phyloP scores from a whole-genome alignment of 1,284 basidiomycete species.

The Fomitopsis schrenkii region DNA sequence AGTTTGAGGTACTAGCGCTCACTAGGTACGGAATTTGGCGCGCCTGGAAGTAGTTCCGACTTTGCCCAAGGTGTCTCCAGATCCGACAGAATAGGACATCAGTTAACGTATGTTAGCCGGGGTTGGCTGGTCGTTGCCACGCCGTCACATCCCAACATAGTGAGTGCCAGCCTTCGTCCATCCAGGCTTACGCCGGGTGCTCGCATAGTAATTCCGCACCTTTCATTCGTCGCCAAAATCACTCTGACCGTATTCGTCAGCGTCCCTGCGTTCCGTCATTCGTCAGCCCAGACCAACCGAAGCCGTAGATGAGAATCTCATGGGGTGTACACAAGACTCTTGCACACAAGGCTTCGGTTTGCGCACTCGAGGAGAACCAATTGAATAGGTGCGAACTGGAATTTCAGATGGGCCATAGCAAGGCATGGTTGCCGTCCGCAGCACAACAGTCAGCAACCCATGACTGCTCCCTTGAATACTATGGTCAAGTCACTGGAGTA shows the following conservation, averaged over 20 bases:
- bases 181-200: background rate
- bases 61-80: background rate
- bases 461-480: background rate
- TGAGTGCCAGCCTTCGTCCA: background rate
- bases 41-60: background rate
- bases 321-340: background rate
- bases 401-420: background rate
- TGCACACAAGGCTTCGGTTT: background rate
- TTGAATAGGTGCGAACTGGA: background rate
- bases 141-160: background rate
- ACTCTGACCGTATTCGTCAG: background rate
- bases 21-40: slow-evolving; percentile 1
- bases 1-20: slow-evolving; percentile 6
- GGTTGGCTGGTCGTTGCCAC: background rate
- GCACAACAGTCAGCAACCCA: background rate
- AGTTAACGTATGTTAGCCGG: background rate
- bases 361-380: background rate
- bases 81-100: background rate
- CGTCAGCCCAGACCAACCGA: background rate
- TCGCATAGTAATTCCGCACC: background rate
- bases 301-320: background rate
- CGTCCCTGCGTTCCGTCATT: too few species aligned
- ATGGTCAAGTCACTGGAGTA: background rate
- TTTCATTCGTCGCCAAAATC: background rate
- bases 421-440: background rate